Percentiles rank a stretch among this genome's conserved stretches.
These are phyloP conservation scores for Chaetoceros tenuissimus DNA, from an alignment of 108 stramenopile genomes.

Conservation along the genomic window DNA sequence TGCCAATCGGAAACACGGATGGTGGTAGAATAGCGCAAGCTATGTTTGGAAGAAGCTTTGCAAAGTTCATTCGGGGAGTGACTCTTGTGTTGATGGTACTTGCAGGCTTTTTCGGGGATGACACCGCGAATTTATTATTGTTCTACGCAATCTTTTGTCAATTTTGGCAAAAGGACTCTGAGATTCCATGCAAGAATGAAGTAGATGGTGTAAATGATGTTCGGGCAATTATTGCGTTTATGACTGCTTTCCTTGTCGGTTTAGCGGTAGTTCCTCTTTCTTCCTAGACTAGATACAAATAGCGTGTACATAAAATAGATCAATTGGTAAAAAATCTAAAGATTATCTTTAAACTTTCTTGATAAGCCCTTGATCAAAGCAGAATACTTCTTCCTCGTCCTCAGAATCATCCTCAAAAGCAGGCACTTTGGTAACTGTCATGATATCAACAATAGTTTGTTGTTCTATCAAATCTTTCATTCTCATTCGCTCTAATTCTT, in stretches of 20 bases:
- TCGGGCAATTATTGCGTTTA: conserved; percentile 43
- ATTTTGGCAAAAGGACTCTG: conserved; percentile 58
- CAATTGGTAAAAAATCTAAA: no score
- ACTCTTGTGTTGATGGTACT: conserved; percentile 28
- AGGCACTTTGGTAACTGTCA: conserved; percentile 42
- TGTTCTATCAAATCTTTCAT: conserved; percentile 24
- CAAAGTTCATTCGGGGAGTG: conserved; percentile 41
- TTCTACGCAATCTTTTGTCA: conserved; percentile 39
- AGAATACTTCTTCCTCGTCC: conserved; percentile 56
- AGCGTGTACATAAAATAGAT: no score
- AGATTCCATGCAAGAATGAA: conserved; percentile 54
- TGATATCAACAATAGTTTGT: conserved; percentile 37
- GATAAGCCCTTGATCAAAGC: conserved; percentile 41
- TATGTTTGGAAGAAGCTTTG: conserved; percentile 60
- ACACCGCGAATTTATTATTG: conserved; percentile 39
- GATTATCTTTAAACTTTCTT: no score
- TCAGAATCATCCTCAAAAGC: conserved; percentile 70
- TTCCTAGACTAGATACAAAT: no score
- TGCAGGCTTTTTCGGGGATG: conserved; percentile 56
- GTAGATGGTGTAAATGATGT: conserved; percentile 49
- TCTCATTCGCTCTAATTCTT: conserved; percentile 5
- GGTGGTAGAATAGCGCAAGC: conserved; percentile 58
- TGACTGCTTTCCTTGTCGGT: conserved; percentile 27
- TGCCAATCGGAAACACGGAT: conserved; percentile 70
- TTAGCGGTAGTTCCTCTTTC: conserved; percentile 35